Evolutionary conservation across 2,329 filamentous ascomycete species (phyloP).

Genomic region (Cladosporium sp.): DNA sequence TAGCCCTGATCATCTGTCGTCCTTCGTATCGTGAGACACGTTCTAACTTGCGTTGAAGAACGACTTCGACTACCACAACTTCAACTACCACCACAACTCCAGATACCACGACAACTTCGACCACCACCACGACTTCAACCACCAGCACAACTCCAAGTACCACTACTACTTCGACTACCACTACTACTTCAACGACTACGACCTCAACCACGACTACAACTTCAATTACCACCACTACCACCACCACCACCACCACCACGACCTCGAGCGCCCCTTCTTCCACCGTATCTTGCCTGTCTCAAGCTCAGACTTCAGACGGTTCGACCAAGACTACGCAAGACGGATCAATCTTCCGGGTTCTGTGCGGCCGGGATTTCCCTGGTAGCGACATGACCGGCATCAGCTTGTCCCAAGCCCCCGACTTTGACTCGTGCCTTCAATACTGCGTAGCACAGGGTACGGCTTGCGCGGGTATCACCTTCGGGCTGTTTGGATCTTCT

Average conservation of each 20-base stretch:
- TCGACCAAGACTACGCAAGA: neutral
- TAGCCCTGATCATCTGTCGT: too few relatives aligned
- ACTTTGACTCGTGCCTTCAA: neutral
- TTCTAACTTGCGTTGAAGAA: too few relatives aligned
- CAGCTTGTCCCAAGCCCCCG: neutral
- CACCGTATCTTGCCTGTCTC: neutral
- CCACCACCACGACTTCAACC: neutral
- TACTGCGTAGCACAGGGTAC: slow-evolving; percentile 2
- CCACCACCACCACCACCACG: neutral
- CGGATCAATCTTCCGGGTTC: neutral
- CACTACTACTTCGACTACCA: neutral
- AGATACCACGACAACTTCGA: too few relatives aligned
- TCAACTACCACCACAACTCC: too few relatives aligned
- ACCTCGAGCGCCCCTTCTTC: neutral
- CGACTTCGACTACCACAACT: too few relatives aligned
- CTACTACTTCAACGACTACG: neutral
- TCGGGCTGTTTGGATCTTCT: neutral
- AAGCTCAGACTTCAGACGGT: neutral
- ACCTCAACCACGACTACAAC: neutral
- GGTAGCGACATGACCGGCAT: neutral
- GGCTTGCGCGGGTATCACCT: neutral
- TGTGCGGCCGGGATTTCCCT: neutral
- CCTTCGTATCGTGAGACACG: too few relatives aligned
- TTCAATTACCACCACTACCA: neutral
- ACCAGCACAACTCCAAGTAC: too few relatives aligned